Evolutionary conservation across 306 rosid genomes (phyloP), one percentile per base, ranked within the genome.

Genomic region (Alnus glutinosa): DNA sequence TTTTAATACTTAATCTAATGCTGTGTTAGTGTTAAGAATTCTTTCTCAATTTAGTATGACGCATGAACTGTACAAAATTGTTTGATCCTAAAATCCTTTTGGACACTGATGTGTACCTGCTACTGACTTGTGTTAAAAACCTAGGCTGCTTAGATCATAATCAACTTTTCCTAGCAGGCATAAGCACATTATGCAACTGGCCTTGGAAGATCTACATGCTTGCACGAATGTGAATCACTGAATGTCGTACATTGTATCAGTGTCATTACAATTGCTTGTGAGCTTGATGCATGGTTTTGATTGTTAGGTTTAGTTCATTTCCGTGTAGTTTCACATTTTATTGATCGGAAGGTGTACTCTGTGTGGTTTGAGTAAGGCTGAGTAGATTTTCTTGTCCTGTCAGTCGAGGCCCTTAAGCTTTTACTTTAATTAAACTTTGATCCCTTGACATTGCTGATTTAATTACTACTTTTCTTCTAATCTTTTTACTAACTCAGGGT

Each of bases 401-500:
- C 8, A 67, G 36, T 18, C 11, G 48, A 67, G 30, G 50, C 50
- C 51, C 72, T 67, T 7, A 42, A 67, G 28, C 49, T 2, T 18
- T 37, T 39, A 8, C 32, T 39, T 44, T 67, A n/a, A 67, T 67
- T 4, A 67, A 67, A 67, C 14, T 18, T 37, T 67, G 42, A 42
- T 32, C 5, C 7, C 14, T 64, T 70, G 28, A 28, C 15, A 30
- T 7, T 48, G 50, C 46, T 77, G 34, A 23, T 34, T 7, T 55
- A 59, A 5, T 19, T 55, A 7, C 14, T n/a, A 23, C 32, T 6
- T 28, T 19, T 50, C 5, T 13, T 32, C 55, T 70, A 4, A 36
- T 46, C 52, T 70, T 9, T 50, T 9, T 32, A 67, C 81, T 83
- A 70, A 75, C 71, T 66, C 13, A 2, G 71, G 67, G 14, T 8